phyloP scores from a whole-genome alignment of 202 grass and related monocot genomes.

The Zizania palustris region DNA sequence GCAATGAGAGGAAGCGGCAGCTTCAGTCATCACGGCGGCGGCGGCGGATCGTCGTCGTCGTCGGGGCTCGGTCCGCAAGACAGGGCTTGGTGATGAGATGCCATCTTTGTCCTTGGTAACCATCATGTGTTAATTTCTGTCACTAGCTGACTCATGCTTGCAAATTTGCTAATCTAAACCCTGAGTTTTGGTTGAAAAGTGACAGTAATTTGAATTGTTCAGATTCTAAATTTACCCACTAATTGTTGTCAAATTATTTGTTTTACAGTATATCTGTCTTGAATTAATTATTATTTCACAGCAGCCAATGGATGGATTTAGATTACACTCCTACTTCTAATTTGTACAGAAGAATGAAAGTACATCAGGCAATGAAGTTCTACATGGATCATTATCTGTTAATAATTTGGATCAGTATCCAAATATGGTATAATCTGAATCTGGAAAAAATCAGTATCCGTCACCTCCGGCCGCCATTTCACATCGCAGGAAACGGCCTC shows the following conservation, averaged over 20 bases:
- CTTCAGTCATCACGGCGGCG: too few relatives aligned
- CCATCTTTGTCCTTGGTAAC: neutral
- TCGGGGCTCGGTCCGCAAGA: constrained; percentile 47
- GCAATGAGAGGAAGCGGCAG: too few relatives aligned
- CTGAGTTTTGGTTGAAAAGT: neutral
- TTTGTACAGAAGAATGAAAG: too few relatives aligned
- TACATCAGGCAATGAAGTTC: too few relatives aligned
- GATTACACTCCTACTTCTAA: too few relatives aligned
- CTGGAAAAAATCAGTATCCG: too few relatives aligned
- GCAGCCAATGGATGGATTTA: too few relatives aligned
- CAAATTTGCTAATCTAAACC: constrained; percentile 43
- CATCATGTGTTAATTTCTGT: constrained; percentile 11
- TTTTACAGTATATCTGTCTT: neutral
- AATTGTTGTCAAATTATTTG: neutral
- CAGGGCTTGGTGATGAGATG: constrained; percentile 17
- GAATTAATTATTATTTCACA: neutral
- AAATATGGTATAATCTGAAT: too few relatives aligned
- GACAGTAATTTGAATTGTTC: constrained; percentile 7
- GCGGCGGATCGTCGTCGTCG: constrained; percentile 46
- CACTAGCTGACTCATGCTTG: neutral
- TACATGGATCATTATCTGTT: too few relatives aligned
- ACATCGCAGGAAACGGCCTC: too few relatives aligned
- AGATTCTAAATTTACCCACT: neutral
- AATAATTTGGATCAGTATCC: too few relatives aligned
- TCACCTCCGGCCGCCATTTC: too few relatives aligned